phyloP scores from a whole-genome alignment of 1,284 basidiomycete genomes.

The Ceratobasidium sp. region DNA sequence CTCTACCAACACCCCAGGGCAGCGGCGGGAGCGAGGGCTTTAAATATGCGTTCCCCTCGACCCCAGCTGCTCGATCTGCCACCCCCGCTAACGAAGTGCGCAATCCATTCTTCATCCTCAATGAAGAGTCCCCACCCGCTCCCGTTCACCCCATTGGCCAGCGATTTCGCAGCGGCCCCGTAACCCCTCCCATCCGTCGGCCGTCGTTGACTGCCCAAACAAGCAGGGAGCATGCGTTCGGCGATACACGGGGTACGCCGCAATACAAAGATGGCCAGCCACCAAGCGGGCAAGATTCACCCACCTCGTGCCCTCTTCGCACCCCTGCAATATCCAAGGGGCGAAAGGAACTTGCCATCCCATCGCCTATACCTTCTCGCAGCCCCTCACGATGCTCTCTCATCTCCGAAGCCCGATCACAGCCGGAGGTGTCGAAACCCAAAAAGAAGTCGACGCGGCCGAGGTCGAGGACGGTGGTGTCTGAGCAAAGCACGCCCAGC shows the following conservation, averaged over 20 bases:
- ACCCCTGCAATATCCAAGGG: neutral
- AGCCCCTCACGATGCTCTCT: constrained; percentile 1
- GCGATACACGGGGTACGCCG: constrained; percentile 13
- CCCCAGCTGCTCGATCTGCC: neutral
- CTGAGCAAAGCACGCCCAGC: neutral
- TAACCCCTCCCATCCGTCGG: neutral
- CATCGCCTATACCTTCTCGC: constrained; percentile 2
- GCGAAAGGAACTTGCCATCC: neutral
- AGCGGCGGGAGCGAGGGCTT: constrained; percentile 1
- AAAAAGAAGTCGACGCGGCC: constrained; percentile 21
- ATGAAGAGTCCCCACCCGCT: constrained; percentile 1
- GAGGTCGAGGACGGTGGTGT: constrained; percentile 14
- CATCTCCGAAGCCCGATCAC: constrained; percentile 9
- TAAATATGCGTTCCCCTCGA: constrained; percentile 8
- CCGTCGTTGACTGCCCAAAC: constrained; percentile 12
- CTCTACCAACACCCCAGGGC: neutral
- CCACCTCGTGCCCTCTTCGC: constrained; percentile 19
- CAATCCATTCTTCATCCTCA: constrained; percentile 31
- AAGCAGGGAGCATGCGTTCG: constrained; percentile 36
- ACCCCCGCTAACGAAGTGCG: neutral
- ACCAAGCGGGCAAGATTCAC: constrained; percentile 6
- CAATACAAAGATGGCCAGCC: constrained; percentile 1
- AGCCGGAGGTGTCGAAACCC: constrained; percentile 20
- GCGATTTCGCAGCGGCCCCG: neutral
- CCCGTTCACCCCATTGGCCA: neutral